Evolutionary conservation across 2,329 filamentous ascomycete genomes (phyloP).

Genomic region (Tolypocladium album): DNA sequence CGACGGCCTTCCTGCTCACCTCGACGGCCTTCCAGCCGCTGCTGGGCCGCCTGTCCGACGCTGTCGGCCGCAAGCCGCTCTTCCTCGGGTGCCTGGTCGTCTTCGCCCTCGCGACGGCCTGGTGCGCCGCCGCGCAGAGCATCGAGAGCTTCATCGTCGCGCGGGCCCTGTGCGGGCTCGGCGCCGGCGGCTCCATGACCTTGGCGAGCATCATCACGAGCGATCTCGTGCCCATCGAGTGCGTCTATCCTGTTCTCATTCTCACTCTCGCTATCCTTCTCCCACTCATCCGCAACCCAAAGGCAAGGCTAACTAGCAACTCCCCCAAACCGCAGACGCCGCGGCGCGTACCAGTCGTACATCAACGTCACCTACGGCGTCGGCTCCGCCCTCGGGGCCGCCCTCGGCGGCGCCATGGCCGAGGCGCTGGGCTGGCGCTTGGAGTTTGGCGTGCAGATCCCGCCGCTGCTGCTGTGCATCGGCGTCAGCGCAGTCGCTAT

Average conservation of each 20-base stretch:
- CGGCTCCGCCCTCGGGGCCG: constrained; percentile 51
- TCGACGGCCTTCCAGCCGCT: constrained; percentile 68
- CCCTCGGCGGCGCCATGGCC: constrained; percentile 58
- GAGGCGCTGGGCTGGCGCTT: constrained; percentile 64
- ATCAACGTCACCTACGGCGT: constrained; percentile 55
- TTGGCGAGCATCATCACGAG: constrained; percentile 62
- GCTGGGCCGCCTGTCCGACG: constrained; percentile 64
- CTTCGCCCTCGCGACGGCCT: constrained; percentile 54
- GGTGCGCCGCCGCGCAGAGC: constrained; percentile 56
- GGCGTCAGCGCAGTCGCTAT: constrained; percentile 34
- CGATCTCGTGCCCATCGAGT: constrained; percentile 64
- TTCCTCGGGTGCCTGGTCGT: constrained; percentile 54
- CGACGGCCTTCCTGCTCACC: constrained; percentile 67
- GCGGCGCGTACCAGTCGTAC: constrained; percentile 64
- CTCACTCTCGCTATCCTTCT: neutral
- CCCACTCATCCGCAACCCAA: neutral
- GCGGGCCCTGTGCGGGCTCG: constrained; percentile 59
- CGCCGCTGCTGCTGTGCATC: constrained; percentile 35
- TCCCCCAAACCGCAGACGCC: constrained; percentile 17
- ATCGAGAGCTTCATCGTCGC: constrained; percentile 63
- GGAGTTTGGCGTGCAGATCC: constrained; percentile 56
- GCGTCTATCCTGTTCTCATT: constrained; percentile 16
- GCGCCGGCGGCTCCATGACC: constrained; percentile 60
- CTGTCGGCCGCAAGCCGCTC: constrained; percentile 55
- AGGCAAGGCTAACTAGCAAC: neutral